A percentile compares a stretch with the other conserved stretches of the same genome.
Evolutionary conservation across 805 yeast species (phyloP).

Genomic region (Sugiyamaella lignohabitans): DNA sequence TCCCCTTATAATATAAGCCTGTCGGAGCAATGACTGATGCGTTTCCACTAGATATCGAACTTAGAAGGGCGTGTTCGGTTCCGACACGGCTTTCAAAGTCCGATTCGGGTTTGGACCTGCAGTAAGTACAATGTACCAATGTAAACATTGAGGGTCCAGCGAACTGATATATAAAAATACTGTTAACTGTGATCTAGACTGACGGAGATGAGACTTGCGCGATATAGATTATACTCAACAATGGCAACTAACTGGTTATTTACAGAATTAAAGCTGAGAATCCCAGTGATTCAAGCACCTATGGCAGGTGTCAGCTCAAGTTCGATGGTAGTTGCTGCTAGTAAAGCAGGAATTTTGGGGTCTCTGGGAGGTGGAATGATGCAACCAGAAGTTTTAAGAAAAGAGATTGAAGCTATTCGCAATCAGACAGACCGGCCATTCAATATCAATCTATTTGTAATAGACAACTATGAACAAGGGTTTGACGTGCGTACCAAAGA

Average conservation of each 20-base stretch:
- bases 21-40: no score
- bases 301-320: conserved; percentile 53
- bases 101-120: no score
- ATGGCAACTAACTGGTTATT: not conserved
- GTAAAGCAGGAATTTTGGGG: conserved; percentile 45
- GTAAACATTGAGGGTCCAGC: no score
- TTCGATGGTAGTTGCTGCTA: conserved; percentile 39
- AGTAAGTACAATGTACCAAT: no score
- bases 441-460: conserved; percentile 23
- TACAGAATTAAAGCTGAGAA: conserved; percentile 4
- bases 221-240: not conserved
- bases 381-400: conserved; percentile 14
- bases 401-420: conserved; percentile 12
- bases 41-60: no score
- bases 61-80: no score
- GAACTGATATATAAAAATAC: no score
- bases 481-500: conserved; percentile 2
- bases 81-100: no score
- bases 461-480: conserved; percentile 4
- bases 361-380: conserved; percentile 38
- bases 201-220: no score
- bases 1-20: no score
- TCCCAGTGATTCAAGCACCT: conserved; percentile 45
- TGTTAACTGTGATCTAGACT: no score
- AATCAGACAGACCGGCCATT: conserved; percentile 13